Percentiles rank a stretch among this genome's conserved stretches.
Conservation (phyloP, 192 early-diverging fungal genomes). For the Mortierella claussenii region DNA sequence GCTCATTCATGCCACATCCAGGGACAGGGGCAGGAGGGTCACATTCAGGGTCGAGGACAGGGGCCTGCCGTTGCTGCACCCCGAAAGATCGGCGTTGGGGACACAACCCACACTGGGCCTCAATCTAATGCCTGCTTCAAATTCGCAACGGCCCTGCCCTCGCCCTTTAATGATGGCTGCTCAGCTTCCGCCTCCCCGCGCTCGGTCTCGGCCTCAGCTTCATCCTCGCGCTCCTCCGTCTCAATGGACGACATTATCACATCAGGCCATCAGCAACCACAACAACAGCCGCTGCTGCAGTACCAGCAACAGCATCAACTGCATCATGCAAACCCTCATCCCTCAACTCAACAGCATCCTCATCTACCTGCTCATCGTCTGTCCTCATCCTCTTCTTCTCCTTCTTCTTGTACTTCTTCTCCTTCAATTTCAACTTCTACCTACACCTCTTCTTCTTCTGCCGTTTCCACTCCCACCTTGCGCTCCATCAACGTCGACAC, state of each 20-base stretch:
- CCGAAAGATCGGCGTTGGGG: too few species aligned
- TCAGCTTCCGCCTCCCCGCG: slow-evolving; percentile 1
- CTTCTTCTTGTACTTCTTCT: slow-evolving; percentile 3
- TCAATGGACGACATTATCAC: neutral
- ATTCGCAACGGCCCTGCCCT: too few species aligned
- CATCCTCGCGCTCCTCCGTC: slow-evolving; percentile 1
- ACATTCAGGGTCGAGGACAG: too few species aligned
- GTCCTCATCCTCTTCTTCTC: neutral
- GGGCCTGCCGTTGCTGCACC: too few species aligned
- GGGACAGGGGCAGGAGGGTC: neutral
- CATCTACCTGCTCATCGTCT: neutral
- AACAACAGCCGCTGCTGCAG: neutral
- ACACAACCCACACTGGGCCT: too few species aligned
- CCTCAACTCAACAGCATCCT: too few species aligned
- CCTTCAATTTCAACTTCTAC: neutral
- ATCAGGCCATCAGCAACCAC: neutral
- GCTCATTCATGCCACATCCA: neutral
- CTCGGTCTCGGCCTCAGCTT: neutral
- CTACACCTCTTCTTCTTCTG: neutral
- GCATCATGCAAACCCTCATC: too few species aligned
- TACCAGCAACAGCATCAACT: too few species aligned
- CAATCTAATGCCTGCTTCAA: too few species aligned
- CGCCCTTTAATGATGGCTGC: too few species aligned
- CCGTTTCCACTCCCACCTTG: neutral
- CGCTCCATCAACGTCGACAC: too few species aligned